Conservation (phyloP, 2,329 filamentous ascomycete species). For the Alternaria arborescens region DNA sequence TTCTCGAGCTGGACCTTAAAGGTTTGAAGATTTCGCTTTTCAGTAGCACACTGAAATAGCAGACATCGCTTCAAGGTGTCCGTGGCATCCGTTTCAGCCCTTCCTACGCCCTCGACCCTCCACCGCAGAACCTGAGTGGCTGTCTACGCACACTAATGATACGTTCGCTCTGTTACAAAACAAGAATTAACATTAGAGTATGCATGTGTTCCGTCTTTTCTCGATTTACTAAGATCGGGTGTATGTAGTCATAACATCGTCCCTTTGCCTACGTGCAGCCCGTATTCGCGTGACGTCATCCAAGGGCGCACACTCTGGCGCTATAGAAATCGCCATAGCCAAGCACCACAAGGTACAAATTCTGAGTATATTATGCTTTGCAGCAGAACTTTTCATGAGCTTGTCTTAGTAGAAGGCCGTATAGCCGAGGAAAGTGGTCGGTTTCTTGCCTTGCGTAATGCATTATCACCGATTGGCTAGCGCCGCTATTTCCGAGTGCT, state of each 20-base stretch:
- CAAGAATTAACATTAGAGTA: fast-evolving
- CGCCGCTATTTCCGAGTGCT: neutral
- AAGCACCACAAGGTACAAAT: no score
- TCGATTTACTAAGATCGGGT: no score
- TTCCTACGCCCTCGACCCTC: neutral
- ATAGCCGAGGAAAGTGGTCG: neutral
- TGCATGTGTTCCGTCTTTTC: no score
- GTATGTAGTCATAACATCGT: neutral
- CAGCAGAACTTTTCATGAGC: no score
- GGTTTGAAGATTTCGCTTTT: neutral
- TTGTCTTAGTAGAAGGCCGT: neutral
- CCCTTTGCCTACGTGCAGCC: no score
- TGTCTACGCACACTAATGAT: no score
- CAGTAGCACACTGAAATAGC: neutral
- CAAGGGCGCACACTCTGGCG: no score
- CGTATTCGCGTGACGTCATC: no score
- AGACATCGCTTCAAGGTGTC: neutral
- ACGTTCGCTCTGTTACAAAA: no score
- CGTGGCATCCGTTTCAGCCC: neutral
- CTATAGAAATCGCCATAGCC: no score
- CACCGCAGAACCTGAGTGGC: neutral
- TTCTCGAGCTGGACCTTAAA: neutral
- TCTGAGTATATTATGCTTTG: fast-evolving
- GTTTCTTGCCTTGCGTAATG: neutral
- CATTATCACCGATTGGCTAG: neutral